Base-by-base conservation (phyloP, 2,329 filamentous ascomycete genomes). In the Drechmeria coniospora region DNA sequence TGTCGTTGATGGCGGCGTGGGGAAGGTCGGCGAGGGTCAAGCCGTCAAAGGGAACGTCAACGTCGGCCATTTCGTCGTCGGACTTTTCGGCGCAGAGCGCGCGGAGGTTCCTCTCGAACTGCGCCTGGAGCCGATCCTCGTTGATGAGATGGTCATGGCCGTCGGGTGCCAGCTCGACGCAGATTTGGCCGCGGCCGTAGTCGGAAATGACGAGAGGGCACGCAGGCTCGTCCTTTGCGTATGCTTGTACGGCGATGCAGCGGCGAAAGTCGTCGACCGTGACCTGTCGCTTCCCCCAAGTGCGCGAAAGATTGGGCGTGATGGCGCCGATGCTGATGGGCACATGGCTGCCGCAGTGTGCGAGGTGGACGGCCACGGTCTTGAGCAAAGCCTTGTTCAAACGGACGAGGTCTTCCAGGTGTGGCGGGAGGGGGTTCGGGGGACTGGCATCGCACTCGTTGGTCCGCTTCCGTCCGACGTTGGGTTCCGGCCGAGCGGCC, bases 241-340 rank as follows among this genome's bases (percentile, higher is more conserved):
- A 47, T 8, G 45, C 39, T 41, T 75, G 61, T n/a, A 83, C 53
- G 26, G 74, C 77, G 14, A 86, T 50, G 36, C 75, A 68, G 34
- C 68, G 62, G 35, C 71, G 70, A 26, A 84, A 57, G 41, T 86
- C 79, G 22, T 72, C 67, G 1, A 67, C 53, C 0, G 61, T 66
- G 11, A 83, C 75, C 31, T 63, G 62, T 18, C 77, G 65, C 53
- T 79, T 82, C 33, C 77, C 75, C 79, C 79, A 86, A 21, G 74
- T 58, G 36, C 71, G 65, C 9, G 76, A 68, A 22, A 81, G 59
- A 31, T 72, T 63, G 8, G 70, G 70, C 19, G 67, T 61, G 20
- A 84, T 59, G 17, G 61, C 55, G 20, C 63, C 58, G 24, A 83
- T 49, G 41, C 82, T 75, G 15, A 74, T 67, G 0, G 79, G 74